These are phyloP conservation scores for Physocladia obscura DNA, from an alignment of 192 early-diverging fungal species.

Conservation along the genomic window DNA sequence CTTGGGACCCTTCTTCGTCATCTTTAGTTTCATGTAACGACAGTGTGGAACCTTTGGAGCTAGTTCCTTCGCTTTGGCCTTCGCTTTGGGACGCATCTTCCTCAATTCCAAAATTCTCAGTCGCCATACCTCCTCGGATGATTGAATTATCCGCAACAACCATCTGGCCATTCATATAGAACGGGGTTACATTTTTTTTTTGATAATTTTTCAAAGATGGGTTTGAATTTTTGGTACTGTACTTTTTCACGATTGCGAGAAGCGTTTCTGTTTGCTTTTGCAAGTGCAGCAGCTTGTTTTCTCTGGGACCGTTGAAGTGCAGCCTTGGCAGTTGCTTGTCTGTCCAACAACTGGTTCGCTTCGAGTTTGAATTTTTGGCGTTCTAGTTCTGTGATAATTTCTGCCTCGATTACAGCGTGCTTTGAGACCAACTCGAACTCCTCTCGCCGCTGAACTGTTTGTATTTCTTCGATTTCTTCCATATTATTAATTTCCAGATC, in stretches of 20 bases:
- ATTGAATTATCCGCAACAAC: slow-evolving; percentile 29
- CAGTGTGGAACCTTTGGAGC: slow-evolving; percentile 2
- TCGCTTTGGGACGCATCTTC: not conserved
- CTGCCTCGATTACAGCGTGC: slow-evolving; percentile 5
- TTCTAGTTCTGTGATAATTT: slow-evolving; percentile 9
- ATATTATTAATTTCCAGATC: slow-evolving; percentile 28
- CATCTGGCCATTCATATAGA: not conserved
- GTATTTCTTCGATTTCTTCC: slow-evolving; percentile 29
- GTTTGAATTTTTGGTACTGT: not conserved
- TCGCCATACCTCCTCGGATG: slow-evolving; percentile 8
- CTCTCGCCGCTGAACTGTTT: slow-evolving; percentile 6
- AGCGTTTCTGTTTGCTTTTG: slow-evolving; percentile 16
- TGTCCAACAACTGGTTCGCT: slow-evolving; percentile 13
- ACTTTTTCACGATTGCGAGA: slow-evolving; percentile 23
- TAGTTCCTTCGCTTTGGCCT: slow-evolving; percentile 5
- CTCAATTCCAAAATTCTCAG: not conserved
- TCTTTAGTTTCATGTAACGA: not conserved
- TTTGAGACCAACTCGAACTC: slow-evolving; percentile 31
- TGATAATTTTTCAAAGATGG: not conserved
- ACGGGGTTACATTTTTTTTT: not conserved
- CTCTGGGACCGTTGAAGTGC: slow-evolving; percentile 15
- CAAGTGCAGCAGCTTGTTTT: slow-evolving; percentile 19
- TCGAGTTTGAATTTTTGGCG: slow-evolving; percentile 19
- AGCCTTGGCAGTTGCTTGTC: slow-evolving; percentile 15
- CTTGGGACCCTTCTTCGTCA: slow-evolving; percentile 1